Base-by-base conservation (phyloP, 1,284 basidiomycete genomes). In the Melampsora medusae region DNA sequence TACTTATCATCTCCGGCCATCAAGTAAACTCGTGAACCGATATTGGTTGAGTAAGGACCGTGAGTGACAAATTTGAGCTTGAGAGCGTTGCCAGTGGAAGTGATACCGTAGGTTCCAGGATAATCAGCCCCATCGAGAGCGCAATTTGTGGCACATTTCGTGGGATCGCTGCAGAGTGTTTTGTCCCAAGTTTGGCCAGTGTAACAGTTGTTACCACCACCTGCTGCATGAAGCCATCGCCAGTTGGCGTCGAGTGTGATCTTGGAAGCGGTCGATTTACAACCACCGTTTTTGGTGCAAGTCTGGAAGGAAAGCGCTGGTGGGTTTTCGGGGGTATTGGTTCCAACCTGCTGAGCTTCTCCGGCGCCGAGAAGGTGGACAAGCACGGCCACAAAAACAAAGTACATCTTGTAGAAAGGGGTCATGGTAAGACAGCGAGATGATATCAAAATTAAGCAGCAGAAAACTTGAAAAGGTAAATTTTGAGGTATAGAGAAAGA, bases 211-310 rank as follows among this genome's bases (percentile, higher is more conserved):
- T n/a, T 33, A 1, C 6, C 2, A 19, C 38, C 46, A 46, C 28
- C 35, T 25, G 19, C 22, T 12, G 22, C 60, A 19, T 64, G 56
- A 9, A 62, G n/a, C 17, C 35, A 48, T n/a, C 69, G 59, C 69
- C 56, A 62, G 33, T 71, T 49, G 1, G 69, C 69, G 35, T 71
- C 69, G 6, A 71, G 35, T 3, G 69, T 71, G 10, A 71, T 25
- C 12, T 31, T 61, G 1, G 42, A 42, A 10, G 35, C 7, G 28
- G 61, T 46, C 28, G 16, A 64, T 49, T 46, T 4, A 33, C 69
- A 71, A 31, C 60, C 60, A 31, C 42, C 17, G 3, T 2, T 19
- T 7, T 46, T 38, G 16, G 56, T 71, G 19, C 69, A 71, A 17
- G 12, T 62, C 22, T 48, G 14, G n/a, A 71, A 19, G 12, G 60